These are phyloP conservation scores for Cunninghamia lanceolata DNA, from an alignment of 75 land plant genomes.

Conservation along the genomic window DNA sequence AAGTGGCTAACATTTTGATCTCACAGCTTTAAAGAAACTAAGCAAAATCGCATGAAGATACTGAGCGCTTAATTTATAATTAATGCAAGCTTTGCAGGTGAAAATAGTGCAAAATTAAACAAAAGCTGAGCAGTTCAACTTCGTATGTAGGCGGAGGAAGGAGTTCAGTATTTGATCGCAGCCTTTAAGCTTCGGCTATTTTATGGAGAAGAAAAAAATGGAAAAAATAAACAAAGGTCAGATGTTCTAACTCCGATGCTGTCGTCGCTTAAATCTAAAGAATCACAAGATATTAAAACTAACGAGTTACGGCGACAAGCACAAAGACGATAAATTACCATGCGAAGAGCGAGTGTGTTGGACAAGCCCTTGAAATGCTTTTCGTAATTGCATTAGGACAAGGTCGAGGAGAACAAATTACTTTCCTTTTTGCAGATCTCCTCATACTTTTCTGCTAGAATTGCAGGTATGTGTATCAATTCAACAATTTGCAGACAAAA, in stretches of 20 bases:
- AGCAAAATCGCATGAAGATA: background rate
- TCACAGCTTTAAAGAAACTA: background rate
- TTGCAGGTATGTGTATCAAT: background rate
- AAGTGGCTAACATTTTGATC: background rate
- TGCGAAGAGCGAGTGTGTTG: background rate
- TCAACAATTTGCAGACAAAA: background rate
- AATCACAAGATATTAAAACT: background rate
- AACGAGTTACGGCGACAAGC: background rate
- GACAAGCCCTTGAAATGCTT: background rate
- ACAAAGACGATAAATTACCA: background rate
- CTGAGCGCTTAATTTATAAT: background rate
- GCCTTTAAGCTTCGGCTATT: background rate
- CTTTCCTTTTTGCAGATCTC: background rate
- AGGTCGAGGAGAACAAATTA: conserved; percentile 7
- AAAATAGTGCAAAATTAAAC: background rate
- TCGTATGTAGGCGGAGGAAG: background rate
- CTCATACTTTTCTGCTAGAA: background rate
- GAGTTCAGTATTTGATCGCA: background rate
- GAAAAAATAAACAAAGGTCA: too few species aligned
- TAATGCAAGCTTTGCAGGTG: background rate
- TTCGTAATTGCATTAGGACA: background rate
- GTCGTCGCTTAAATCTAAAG: background rate
- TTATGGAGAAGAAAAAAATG: background rate
- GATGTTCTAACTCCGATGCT: background rate
- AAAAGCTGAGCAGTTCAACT: background rate